Percentiles rank a stretch among this genome's conserved stretches.
phyloP scores from a whole-genome alignment of 2,329 filamentous ascomycete species.

The Periconia digitata region DNA sequence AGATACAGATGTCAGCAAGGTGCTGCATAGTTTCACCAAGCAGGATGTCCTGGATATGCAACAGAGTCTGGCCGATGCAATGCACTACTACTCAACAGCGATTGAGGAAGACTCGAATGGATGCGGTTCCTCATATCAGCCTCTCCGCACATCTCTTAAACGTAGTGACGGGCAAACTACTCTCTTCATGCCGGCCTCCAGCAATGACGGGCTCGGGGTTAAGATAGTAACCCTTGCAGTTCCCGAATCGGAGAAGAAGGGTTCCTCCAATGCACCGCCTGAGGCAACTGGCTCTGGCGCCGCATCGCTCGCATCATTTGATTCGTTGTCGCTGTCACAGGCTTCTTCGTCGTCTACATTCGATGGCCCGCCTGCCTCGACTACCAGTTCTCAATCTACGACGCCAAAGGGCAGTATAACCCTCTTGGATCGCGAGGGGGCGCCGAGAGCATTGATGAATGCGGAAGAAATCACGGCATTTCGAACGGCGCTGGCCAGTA shows the following conservation, averaged over 20 bases:
- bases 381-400: slow-evolving; percentile 35
- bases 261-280: slow-evolving; percentile 1
- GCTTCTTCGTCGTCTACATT: slow-evolving; percentile 22
- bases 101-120: slow-evolving; percentile 58
- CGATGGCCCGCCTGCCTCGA: slow-evolving; percentile 19
- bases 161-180: slow-evolving; percentile 64
- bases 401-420: slow-evolving; percentile 61
- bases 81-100: slow-evolving; percentile 67
- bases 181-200: slow-evolving; percentile 68
- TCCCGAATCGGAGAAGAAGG: slow-evolving; percentile 30
- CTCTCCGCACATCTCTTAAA: slow-evolving; percentile 61
- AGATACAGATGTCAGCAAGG: slow-evolving; percentile 56
- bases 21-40: slow-evolving; percentile 58
- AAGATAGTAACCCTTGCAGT: slow-evolving; percentile 63
- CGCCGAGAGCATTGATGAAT: slow-evolving; percentile 65
- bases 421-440: slow-evolving; percentile 59
- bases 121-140: slow-evolving; percentile 63
- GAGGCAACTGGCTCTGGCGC: slow-evolving; percentile 23
- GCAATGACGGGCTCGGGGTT: slow-evolving; percentile 61
- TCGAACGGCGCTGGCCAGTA: slow-evolving; percentile 65
- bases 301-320: slow-evolving; percentile 37
- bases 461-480: slow-evolving; percentile 70
- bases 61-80: slow-evolving; percentile 58
- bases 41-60: slow-evolving; percentile 62
- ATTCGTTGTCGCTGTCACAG: slow-evolving; percentile 30